These are phyloP conservation scores for Funneliformis mosseae DNA, from an alignment of 192 early-diverging fungal species.

Conservation along the genomic window DNA sequence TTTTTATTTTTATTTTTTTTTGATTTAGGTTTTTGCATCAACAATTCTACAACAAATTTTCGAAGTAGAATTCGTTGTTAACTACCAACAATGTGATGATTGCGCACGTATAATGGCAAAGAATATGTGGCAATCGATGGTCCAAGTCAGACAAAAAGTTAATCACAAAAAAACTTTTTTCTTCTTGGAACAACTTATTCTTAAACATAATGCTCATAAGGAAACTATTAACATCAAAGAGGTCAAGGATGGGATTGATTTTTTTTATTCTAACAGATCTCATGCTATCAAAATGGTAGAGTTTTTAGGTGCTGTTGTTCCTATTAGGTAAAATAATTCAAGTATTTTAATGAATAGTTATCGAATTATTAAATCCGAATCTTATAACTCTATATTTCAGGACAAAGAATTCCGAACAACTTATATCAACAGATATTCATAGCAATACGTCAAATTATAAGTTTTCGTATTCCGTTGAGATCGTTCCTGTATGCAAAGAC, in stretches of 20 bases:
- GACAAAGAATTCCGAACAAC: slow-evolving; percentile 89
- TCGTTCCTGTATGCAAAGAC: slow-evolving; percentile 96
- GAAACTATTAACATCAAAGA: slow-evolving; percentile 99
- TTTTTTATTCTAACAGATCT: slow-evolving; percentile 86
- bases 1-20: slow-evolving; percentile 1
- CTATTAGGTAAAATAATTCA: slow-evolving; percentile 56
- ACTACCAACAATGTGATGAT: slow-evolving; percentile 92
- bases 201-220: slow-evolving; percentile 96
- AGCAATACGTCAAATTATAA: slow-evolving; percentile 90
- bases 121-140: slow-evolving; percentile 97
- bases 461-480: slow-evolving; percentile 94
- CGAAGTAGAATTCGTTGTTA: slow-evolving; percentile 92
- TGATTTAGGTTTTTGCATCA: slow-evolving; percentile 82
- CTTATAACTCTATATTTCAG: slow-evolving; percentile 40
- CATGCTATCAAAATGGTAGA: slow-evolving; percentile 97
- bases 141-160: slow-evolving; percentile 98
- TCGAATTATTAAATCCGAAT: background rate
- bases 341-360: background rate
- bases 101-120: slow-evolving; percentile 95
- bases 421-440: slow-evolving; percentile 96
- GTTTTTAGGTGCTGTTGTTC: slow-evolving; percentile 86
- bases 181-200: slow-evolving; percentile 96
- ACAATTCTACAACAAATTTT: slow-evolving; percentile 97
- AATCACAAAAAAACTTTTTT: slow-evolving; percentile 98
- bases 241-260: slow-evolving; percentile 94